A percentile compares a stretch with the other conserved stretches of the same genome.
Evolutionary conservation across 2,329 filamentous ascomycete species (phyloP).

Genomic region (Colletotrichum horii): DNA sequence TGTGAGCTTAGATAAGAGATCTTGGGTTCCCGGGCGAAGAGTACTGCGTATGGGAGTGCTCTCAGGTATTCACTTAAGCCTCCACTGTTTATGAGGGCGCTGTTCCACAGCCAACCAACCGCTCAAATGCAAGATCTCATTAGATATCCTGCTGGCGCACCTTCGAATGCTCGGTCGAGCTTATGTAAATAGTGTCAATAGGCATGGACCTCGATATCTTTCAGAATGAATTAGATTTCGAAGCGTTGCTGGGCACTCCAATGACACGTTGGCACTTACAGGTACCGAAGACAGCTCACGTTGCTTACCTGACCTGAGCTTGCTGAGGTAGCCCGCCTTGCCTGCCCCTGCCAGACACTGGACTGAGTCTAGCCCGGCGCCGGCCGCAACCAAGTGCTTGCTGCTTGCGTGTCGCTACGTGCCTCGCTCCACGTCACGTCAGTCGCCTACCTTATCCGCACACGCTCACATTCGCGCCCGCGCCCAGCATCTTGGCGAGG

Average conservation of each 20-base stretch:
- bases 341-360: not conserved
- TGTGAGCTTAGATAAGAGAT: not conserved
- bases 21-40: not conserved
- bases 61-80: not conserved
- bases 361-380: not conserved
- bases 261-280: not conserved
- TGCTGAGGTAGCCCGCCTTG: not conserved
- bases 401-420: conserved; percentile 5
- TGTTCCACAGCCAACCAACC: not conserved
- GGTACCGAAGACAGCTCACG: no score
- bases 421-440: conserved; percentile 11
- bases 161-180: not conserved
- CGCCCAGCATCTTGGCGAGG: not conserved
- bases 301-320: not conserved
- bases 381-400: conserved; percentile 7
- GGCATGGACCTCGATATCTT: not conserved
- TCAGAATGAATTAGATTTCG: not conserved
- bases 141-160: not conserved
- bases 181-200: not conserved
- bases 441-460: not conserved
- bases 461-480: not conserved
- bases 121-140: not conserved
- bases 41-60: not conserved
- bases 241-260: no score
- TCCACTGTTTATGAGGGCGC: not conserved